Evolutionary conservation across 208 protist species (phyloP).

Genomic region (Wallacemonas sp.): DNA sequence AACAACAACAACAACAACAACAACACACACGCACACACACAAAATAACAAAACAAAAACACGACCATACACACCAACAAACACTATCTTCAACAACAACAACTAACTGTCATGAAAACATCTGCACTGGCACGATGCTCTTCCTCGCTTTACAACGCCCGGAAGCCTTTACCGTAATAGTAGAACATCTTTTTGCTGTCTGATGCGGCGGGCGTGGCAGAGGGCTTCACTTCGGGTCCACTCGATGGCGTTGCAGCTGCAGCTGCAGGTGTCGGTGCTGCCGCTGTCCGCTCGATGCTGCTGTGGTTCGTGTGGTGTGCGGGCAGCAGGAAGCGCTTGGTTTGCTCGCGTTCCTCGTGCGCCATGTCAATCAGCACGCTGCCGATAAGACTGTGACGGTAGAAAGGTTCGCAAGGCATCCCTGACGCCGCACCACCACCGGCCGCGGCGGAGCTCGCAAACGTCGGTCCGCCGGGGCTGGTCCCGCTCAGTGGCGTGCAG

Average conservation of each 20-base stretch:
- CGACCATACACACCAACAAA: no score
- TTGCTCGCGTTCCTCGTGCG: neutral
- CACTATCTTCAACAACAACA: no score
- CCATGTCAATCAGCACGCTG: neutral
- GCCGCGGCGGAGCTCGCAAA: neutral
- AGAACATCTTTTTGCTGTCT: neutral
- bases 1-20: neutral
- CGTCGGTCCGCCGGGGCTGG: neutral
- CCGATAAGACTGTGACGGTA: neutral
- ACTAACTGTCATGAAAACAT: no score
- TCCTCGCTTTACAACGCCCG: conserved; percentile 2
- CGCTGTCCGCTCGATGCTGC: neutral
- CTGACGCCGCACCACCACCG: neutral
- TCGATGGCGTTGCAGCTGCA: neutral
- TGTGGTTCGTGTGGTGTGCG: neutral
- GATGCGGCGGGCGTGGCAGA: neutral
- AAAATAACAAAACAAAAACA: no score
- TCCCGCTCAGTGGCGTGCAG: neutral
- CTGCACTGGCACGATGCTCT: no score
- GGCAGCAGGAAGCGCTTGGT: neutral
- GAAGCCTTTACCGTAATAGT: conserved; percentile 16
- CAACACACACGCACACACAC: no score
- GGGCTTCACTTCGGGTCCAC: neutral
- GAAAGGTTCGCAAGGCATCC: neutral
- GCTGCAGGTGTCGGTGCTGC: neutral